Base-by-base conservation (phyloP, 768 basidiomycete genomes). In the Postia placenta region DNA sequence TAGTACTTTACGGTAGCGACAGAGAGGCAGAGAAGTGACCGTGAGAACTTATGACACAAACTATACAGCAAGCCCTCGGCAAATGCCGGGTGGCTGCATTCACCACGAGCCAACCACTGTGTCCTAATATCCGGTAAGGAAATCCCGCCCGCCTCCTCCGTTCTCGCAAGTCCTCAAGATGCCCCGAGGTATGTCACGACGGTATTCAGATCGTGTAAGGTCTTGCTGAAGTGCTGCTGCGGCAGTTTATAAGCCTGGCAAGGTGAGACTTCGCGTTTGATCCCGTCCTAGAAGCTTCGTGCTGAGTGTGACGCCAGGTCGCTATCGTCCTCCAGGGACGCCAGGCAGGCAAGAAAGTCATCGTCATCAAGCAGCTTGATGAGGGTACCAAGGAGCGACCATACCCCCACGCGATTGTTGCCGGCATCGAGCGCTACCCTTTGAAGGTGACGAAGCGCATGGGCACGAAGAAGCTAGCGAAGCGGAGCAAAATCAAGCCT, bases 311-410 rank as follows among this genome's bases (percentile, higher is more conserved):
- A 46, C 15, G 12, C 3, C 56, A 92, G 89, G 91, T 94, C 60
- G 92, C 91, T 58, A 93, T 98, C 74, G 83, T 97, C 70, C 90
- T 98, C 67, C 90, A 93, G 74, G 96, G 96, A 67, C 93, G 96
- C 67, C 96, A 97, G 70, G 96, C 96, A 58, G 96, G 96, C 66
- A 92, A 91, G 78, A 99, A 99, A 79, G 95, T 97, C 59, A 95
- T 99, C 54, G 89, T 98, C 58, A 92, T 99, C 72, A 96, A 94
- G 74, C 95, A 97, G 71, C 67, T 84, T 55, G 96, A 99, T 67
- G 96, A 98, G 68, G 94, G 94, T 36, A 92, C 87, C 60, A 97
- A 97, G 74, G 92, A 93, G 60, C 80, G 91, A 55, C 91, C 86
- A 49, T 99, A 96, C 75, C 90, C 95, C 57, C 93, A 99, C 69